phyloP scores from a whole-genome alignment of 805 yeast species.

The Wickerhamiella allomyrinae region DNA sequence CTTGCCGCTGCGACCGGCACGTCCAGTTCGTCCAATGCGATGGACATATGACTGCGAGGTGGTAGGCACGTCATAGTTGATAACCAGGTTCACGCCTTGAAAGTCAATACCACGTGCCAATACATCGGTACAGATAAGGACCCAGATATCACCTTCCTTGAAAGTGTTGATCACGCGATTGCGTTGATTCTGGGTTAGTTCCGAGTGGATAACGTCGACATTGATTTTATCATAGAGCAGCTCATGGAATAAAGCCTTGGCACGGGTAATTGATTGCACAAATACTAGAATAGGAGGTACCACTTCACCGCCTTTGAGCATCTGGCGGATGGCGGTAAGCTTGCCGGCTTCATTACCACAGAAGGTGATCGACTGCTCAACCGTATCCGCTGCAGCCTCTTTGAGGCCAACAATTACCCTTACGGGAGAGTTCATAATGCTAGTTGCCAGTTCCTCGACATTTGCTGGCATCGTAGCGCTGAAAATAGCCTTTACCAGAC shows the following conservation, averaged over 20 bases:
- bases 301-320: conserved; percentile 59
- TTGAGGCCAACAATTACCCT: conserved; percentile 84
- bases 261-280: conserved; percentile 81
- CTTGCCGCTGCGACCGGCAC: conserved; percentile 76
- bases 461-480: conserved; percentile 93
- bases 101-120: conserved; percentile 94
- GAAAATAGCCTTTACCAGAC: conserved; percentile 61
- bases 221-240: conserved; percentile 78
- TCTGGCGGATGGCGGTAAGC: conserved; percentile 74
- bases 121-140: conserved; percentile 90
- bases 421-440: conserved; percentile 74
- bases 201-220: conserved; percentile 93
- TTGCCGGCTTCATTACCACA: conserved; percentile 97
- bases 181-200: conserved; percentile 78
- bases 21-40: conserved; percentile 96
- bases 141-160: conserved; percentile 88
- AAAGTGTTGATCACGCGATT: conserved; percentile 71
- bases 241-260: conserved; percentile 90
- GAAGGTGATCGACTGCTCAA: conserved; percentile 69
- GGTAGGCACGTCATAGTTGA: conserved; percentile 92
- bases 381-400: conserved; percentile 76
- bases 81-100: conserved; percentile 85
- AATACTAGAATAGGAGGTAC: conserved; percentile 88
- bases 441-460: conserved; percentile 75
- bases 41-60: conserved; percentile 92